Conservation (phyloP, 2,329 filamentous ascomycete species). For the Aspergillus pseudoglaucus region DNA sequence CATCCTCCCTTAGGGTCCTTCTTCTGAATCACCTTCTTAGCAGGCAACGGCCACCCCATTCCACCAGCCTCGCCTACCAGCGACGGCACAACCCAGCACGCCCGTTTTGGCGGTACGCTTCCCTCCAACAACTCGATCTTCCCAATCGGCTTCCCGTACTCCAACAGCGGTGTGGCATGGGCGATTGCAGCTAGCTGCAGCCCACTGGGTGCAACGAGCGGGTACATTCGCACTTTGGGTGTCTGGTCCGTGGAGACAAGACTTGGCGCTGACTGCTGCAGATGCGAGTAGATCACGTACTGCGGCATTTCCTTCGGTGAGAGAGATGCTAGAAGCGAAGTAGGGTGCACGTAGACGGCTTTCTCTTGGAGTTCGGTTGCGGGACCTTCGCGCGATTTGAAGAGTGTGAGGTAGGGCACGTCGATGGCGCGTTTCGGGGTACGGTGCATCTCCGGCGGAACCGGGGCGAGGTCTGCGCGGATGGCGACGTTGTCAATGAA, state of each 20-base stretch:
- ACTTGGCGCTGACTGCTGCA: conserved; percentile 61
- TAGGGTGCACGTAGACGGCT: conserved; percentile 81
- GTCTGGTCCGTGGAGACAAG: conserved; percentile 48
- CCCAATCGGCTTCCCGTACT: conserved; percentile 85
- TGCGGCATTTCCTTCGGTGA: conserved; percentile 69
- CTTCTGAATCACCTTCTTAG: conserved; percentile 75
- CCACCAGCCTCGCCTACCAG: conserved; percentile 63
- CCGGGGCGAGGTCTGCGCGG: conserved; percentile 75
- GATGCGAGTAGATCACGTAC: conserved; percentile 79
- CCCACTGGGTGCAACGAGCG: conserved; percentile 71
- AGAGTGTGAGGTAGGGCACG: conserved; percentile 81
- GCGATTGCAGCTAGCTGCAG: conserved; percentile 71
- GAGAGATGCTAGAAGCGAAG: conserved; percentile 68
- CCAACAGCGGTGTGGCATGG: conserved; percentile 75
- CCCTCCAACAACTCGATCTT: conserved; percentile 55
- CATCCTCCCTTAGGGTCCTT: conserved; percentile 68
- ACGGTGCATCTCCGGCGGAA: conserved; percentile 58
- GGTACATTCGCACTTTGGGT: conserved; percentile 77
- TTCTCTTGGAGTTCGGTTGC: conserved; percentile 48
- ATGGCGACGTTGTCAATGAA: conserved; percentile 95
- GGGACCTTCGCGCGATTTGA: conserved; percentile 53
- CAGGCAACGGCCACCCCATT: conserved; percentile 76
- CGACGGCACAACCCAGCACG: conserved; percentile 78
- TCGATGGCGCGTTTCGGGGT: conserved; percentile 83
- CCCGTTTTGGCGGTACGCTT: conserved; percentile 47